Conservation (phyloP, 371 early-diverging fungal genomes). For the Apophysomyces ossiformis region DNA sequence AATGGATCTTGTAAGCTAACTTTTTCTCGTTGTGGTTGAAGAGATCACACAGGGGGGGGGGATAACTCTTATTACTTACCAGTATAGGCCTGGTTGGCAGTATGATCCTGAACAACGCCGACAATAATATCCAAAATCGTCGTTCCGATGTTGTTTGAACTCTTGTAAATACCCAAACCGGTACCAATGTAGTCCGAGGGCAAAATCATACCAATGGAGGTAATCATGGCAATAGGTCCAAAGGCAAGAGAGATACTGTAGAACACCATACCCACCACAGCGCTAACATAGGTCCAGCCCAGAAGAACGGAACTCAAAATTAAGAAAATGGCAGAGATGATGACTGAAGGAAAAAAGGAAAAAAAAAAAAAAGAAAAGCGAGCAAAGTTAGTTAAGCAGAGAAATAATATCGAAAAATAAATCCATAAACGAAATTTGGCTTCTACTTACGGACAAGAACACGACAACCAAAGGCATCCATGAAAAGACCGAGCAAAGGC, state of each 20-base stretch:
- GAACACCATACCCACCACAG: slow-evolving; percentile 55
- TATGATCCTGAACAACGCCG: slow-evolving; percentile 57
- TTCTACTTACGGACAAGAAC: slow-evolving; percentile 31
- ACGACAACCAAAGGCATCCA: slow-evolving; percentile 58
- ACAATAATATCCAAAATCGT: slow-evolving; percentile 54
- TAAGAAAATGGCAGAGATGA: slow-evolving; percentile 46
- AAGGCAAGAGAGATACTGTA: slow-evolving; percentile 53
- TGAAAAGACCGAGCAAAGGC: slow-evolving; percentile 57
- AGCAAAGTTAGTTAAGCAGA: no score
- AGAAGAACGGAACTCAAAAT: slow-evolving; percentile 48
- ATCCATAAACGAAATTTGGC: no score
- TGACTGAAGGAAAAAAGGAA: slow-evolving; percentile 15
- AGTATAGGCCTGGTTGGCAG: slow-evolving; percentile 36
- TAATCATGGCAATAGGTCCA: slow-evolving; percentile 59
- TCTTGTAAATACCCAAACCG: slow-evolving; percentile 58
- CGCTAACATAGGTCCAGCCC: slow-evolving; percentile 45
- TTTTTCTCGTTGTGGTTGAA: background rate
- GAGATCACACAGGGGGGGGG: background rate
- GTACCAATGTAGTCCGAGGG: slow-evolving; percentile 59
- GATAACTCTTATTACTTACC: slow-evolving; percentile 13
- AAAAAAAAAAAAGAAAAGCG: background rate
- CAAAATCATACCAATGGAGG: slow-evolving; percentile 54
- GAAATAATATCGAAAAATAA: no score
- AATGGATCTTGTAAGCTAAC: background rate
- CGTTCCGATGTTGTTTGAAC: slow-evolving; percentile 52